Evolutionary conservation across 805 yeast species (phyloP), one percentile per base, ranked within the genome.

Genomic region (Clavispora phyllophila): DNA sequence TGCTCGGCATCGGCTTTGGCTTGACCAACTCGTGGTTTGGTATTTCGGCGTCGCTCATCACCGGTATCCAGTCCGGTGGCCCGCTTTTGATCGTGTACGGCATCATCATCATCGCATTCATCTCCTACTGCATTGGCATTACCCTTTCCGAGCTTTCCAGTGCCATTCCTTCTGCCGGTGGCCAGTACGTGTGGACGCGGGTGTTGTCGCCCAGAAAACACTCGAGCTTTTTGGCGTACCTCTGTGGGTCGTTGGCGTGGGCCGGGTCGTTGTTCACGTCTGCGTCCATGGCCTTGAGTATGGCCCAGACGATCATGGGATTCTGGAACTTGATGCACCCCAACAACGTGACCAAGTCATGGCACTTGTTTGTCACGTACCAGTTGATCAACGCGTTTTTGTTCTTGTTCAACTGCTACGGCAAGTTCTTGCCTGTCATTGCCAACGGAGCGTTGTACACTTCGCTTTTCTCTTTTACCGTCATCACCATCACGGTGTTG

Each of bases 21-120:
- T 56, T 68, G 44, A 68, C 73, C 39, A 67, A 68, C 60, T 64
- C 70, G 20, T 68, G 73, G 73, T 61, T 65, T 36, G 73, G 74
- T 13, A 65, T 68, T 39, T 60, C 66, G 13, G 66, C 72, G 4
- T 61, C 70, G 25, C 59, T 68, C 43, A 55, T 65, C 49, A 66
- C 72, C 15, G 72, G 72, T 26, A 68, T 68, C 44, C 59, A 58
- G 44, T 65, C 72, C 14, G 72, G 73, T 9, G 73, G 73, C 22
- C 72, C 73, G 8, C 45, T 66, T 44, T 47, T 67, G 53, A 66
- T 68, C 47, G 59, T 68, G 14, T 68, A 66, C 46, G 73, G 73
- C 14, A 66, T 68, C 46, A 56, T 68, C 35, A 68, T 67, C 48
- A 65, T 66, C 27, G 62, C 68, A 5, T 51, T 48, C 44, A 56